Evolutionary conservation across 257 asterid genomes (phyloP).

Genomic region (Jaltomata sinuosa): DNA sequence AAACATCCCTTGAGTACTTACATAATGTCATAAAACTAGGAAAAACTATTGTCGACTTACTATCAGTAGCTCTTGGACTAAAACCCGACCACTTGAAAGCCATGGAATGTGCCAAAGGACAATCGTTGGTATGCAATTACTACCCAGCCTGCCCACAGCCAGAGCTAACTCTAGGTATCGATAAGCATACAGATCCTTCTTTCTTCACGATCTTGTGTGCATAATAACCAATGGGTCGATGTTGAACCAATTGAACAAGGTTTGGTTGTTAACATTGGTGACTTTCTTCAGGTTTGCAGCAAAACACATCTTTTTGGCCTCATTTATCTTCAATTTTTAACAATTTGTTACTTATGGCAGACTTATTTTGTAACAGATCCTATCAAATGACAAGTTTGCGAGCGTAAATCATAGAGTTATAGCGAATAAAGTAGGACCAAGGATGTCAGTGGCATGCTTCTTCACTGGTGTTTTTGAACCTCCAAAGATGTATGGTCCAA

Average conservation of each 20-base stretch:
- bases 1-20: conserved; percentile 23
- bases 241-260: conserved; percentile 41
- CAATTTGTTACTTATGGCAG: background rate
- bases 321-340: background rate
- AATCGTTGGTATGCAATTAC: conserved; percentile 37
- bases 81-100: conserved; percentile 23
- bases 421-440: conserved; percentile 46
- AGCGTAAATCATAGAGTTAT: conserved; percentile 57
- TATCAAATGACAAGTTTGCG: conserved; percentile 52
- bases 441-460: conserved; percentile 64
- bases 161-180: conserved; percentile 49
- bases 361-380: conserved; percentile 17
- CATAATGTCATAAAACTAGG: conserved; percentile 26
- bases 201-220: conserved; percentile 47
- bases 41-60: conserved; percentile 21
- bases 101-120: conserved; percentile 31
- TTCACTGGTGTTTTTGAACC: conserved; percentile 17
- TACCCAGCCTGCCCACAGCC: conserved; percentile 73
- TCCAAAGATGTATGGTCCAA: conserved; percentile 34
- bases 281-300: conserved; percentile 51
- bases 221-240: conserved; percentile 36
- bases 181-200: conserved; percentile 53
- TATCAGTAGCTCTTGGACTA: conserved; percentile 66
- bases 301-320: background rate
- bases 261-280: conserved; percentile 56